Base-by-base conservation (phyloP, 208 protist genomes). In the Acanthamoeba sp. region DNA sequence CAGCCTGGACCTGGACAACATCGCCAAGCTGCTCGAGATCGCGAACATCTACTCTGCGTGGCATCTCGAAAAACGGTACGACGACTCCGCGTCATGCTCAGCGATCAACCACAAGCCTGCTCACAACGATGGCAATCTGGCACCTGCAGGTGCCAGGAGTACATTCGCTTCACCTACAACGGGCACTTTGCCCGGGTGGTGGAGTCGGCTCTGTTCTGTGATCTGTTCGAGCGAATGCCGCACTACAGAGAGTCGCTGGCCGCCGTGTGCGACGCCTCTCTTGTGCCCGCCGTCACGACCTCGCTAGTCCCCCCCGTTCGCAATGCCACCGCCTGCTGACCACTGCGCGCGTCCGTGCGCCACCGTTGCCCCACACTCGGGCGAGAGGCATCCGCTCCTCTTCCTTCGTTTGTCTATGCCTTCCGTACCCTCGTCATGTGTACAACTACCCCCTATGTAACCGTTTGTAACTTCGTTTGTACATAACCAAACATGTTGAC, bases 41-140 rank as follows among this genome's bases (percentile, higher is more conserved):
- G 69, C 69, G 34, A 78, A 78, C 69, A 78, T 78, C 29, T 78
- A 78, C 38, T 78, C 69, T 2, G 69, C 69, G 10, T 78, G 69
- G 69, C 34, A 78, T 20, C 69, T 78, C 69, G 69, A 78, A 22
- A 78, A 78, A 32, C 69, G 69, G 69, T 73, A 73, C 27, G 10
- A 48, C 10, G 6, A 48, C n/a, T n/a, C n/a, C n/a, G n/a, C n/a
- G n/a, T n/a, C n/a, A n/a, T n/a, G n/a, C n/a, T n/a, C n/a, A n/a
- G n/a, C n/a, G n/a, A n/a, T n/a, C n/a, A n/a, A n/a, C n/a, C n/a
- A n/a, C n/a, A n/a, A n/a, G n/a, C n/a, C n/a, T n/a, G n/a, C n/a
- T n/a, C n/a, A n/a, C n/a, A n/a, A n/a, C n/a, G n/a, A n/a, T n/a
- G n/a, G n/a, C n/a, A n/a, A 27, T 69, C 62, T 32, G 5, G 5